phyloP scores from a whole-genome alignment of 1,284 basidiomycete genomes.

The Cryptococcus jaspeensis region DNA sequence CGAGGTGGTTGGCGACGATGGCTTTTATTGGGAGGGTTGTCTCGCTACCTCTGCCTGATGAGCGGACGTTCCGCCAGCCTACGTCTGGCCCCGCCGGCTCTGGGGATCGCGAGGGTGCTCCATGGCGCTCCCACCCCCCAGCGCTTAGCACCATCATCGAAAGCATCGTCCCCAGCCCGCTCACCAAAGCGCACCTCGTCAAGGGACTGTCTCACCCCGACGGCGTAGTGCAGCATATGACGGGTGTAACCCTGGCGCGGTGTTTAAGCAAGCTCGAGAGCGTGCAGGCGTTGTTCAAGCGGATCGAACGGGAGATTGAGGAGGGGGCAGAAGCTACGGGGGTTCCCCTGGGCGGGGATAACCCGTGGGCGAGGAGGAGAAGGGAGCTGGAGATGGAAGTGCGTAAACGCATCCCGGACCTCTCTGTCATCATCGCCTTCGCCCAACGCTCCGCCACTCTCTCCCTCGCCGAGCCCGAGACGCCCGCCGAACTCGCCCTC shows the following conservation, averaged over 20 bases:
- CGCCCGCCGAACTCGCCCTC: conserved; percentile 43
- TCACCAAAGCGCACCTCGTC: conserved; percentile 68
- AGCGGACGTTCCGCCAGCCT: conserved; percentile 58
- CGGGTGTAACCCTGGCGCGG: conserved; percentile 69
- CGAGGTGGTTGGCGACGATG: conserved; percentile 85
- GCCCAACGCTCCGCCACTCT: conserved; percentile 58
- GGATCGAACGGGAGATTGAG: conserved; percentile 57
- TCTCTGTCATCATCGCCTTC: conserved; percentile 76
- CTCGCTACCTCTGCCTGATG: conserved; percentile 66
- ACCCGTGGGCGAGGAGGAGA: conserved; percentile 66
- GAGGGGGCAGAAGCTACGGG: conserved; percentile 43
- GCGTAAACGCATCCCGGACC: conserved; percentile 74
- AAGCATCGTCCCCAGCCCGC: conserved; percentile 70
- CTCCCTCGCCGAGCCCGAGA: conserved; percentile 42
- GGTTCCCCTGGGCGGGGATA: conserved; percentile 52
- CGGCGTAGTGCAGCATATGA: conserved; percentile 76
- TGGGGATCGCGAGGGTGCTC: conserved; percentile 16
- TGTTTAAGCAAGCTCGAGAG: conserved; percentile 67
- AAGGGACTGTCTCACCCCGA: conserved; percentile 72
- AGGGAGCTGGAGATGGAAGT: conserved; percentile 71
- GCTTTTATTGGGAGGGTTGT: conserved; percentile 75
- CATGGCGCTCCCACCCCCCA: conserved; percentile 62
- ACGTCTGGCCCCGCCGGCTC: conserved; percentile 29
- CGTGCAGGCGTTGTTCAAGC: conserved; percentile 58
- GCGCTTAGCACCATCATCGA: conserved; percentile 67